Evolutionary conservation across 2,329 filamentous ascomycete species (phyloP).

Genomic region (Blastomyces emzantsi): DNA sequence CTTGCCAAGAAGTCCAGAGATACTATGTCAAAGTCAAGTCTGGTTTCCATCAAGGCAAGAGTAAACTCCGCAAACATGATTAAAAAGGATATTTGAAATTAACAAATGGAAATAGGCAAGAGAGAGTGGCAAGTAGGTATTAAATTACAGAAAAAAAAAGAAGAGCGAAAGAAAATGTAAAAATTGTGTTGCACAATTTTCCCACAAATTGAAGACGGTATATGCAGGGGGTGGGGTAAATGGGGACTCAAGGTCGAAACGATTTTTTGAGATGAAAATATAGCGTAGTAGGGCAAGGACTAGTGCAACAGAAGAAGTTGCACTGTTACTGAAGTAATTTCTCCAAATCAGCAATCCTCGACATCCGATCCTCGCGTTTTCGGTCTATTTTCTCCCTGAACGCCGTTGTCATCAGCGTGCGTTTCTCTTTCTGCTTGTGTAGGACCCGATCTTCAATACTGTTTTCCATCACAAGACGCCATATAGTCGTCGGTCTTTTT

Average conservation of each 20-base stretch:
- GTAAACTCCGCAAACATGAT: neutral
- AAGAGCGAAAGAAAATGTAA: neutral
- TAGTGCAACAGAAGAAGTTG: neutral
- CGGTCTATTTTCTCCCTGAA: constrained; percentile 59
- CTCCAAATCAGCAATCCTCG: constrained; percentile 45
- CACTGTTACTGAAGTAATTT: constrained; percentile 23
- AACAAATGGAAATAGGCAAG: neutral
- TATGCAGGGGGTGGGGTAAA: neutral
- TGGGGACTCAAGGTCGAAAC: neutral
- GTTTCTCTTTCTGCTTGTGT: constrained; percentile 68
- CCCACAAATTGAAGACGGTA: neutral
- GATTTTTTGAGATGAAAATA: neutral
- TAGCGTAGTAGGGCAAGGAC: neutral
- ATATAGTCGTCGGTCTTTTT: constrained; percentile 67
- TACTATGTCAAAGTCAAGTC: neutral
- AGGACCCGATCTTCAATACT: constrained; percentile 75
- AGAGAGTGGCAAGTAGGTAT: neutral
- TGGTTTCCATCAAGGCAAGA: neutral
- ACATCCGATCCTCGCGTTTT: constrained; percentile 46
- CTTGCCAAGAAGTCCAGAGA: neutral
- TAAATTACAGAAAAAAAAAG: too few species aligned
- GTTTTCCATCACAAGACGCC: constrained; percentile 69
- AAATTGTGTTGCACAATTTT: neutral
- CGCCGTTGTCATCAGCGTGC: constrained; percentile 65
- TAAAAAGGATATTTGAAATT: neutral